Evolutionary conservation across 2,329 filamentous ascomycete genomes (phyloP), one percentile per base, ranked within the genome.

Genomic region (Sporothrix pallida): DNA sequence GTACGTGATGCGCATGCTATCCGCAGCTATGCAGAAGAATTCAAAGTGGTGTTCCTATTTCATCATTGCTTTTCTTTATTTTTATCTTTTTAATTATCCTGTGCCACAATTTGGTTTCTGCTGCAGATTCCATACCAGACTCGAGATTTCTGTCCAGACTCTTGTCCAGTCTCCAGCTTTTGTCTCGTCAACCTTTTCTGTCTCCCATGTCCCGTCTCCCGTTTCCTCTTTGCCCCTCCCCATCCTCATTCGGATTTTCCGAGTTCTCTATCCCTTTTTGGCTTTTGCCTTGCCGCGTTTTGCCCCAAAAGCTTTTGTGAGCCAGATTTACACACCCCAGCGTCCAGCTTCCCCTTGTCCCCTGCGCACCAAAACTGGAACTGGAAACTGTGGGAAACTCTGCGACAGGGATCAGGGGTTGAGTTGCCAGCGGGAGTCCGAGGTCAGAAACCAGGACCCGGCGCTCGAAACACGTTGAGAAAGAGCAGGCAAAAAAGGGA

Each of bases 371-470:
- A 26, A 26, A 26, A 26, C 52, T 56, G 52, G 52, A 37, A 63
- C 60, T 63, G 37, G 60, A 63, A 63, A 48, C 42, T 26, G 3
- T 26, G 31, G 23, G 23, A 58, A 62, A 23, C 50, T 42, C 50
- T 72, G 56, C 48, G 44, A 62, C 74, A 75, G 72, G 74, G 74
- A 75, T 75, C 71, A 75, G 37, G 74, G 74, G 63, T 60, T 46
- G 42, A 37, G 42, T 37, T n/a, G 44, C 46, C 65, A 72, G 71
- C 74, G 71, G 74, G 68, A 63, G 71, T 73, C 69, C 62, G 68
- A 69, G 67, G 56, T 48, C 44, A 60, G 52, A 67, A 74, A 74
- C 74, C 69, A 70, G 74, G 72, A 37, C 58, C 62, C 54, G 44
- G 42, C 62, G 69, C 67, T 70, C 74, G 71, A 75, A 72, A 75